Conservation (phyloP, 768 basidiomycete genomes). For the Lactarius psammicola region DNA sequence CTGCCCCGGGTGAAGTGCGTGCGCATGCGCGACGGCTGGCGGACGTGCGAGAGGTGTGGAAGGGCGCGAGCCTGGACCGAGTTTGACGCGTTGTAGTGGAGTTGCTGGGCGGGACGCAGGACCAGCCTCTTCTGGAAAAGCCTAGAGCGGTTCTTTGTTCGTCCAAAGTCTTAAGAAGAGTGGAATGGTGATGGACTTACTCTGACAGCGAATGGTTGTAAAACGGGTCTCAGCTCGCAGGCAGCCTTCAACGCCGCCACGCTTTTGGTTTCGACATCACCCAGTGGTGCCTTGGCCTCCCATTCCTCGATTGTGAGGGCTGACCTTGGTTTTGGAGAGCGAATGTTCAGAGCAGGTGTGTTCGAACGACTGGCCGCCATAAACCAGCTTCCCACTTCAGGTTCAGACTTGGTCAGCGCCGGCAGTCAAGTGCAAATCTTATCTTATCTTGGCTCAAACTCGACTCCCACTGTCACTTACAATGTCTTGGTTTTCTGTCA, state of each 20-base stretch:
- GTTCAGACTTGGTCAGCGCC: not conserved
- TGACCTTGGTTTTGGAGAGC: slow-evolving; percentile 40
- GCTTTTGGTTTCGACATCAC: slow-evolving; percentile 65
- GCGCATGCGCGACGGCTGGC: slow-evolving; percentile 32
- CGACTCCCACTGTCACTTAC: not conserved
- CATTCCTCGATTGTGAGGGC: slow-evolving; percentile 82
- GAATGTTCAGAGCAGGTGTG: slow-evolving; percentile 30
- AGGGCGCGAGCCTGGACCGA: slow-evolving; percentile 33
- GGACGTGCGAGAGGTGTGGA: slow-evolving; percentile 30
- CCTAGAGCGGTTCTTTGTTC: slow-evolving; percentile 34
- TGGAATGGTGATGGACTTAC: slow-evolving; percentile 42
- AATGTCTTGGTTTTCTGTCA: slow-evolving; percentile 51
- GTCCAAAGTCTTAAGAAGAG: not conserved
- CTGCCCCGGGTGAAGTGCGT: slow-evolving; percentile 69
- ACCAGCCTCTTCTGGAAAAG: slow-evolving; percentile 42
- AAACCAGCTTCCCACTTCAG: slow-evolving; percentile 7
- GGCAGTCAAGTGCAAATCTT: not conserved
- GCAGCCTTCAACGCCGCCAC: slow-evolving; percentile 61
- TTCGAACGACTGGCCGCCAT: slow-evolving; percentile 26
- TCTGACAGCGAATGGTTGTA: slow-evolving; percentile 59
- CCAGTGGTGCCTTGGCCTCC: slow-evolving; percentile 79
- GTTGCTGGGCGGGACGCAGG: slow-evolving; percentile 49
- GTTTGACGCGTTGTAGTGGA: slow-evolving; percentile 35
- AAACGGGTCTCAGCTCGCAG: slow-evolving; percentile 49
- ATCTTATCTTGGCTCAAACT: not conserved